Evolutionary conservation across 2,329 filamentous ascomycete genomes (phyloP).

Genomic region (Helotiales sp.): DNA sequence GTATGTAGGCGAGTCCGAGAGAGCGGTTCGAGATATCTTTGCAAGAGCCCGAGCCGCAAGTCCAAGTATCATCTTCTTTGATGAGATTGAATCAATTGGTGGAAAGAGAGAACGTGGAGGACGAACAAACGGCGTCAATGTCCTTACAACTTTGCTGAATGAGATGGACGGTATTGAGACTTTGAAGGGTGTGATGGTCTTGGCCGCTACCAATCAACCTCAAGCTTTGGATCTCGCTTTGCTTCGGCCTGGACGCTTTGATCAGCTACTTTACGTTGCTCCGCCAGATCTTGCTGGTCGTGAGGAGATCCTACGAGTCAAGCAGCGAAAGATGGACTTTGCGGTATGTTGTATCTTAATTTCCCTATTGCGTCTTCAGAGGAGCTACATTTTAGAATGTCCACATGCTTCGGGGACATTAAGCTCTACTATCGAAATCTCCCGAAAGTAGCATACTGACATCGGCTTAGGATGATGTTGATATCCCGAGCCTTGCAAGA

Average conservation of each 20-base stretch:
- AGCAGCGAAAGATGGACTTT: conserved; percentile 61
- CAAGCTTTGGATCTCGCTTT: conserved; percentile 84
- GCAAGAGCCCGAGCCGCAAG: conserved; percentile 80
- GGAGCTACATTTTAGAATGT: no score
- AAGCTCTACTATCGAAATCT: no score
- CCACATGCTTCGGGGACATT: no score
- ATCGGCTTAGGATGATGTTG: conserved; percentile 67
- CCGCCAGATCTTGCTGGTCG: conserved; percentile 74
- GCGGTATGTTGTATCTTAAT: no score
- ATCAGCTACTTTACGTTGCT: conserved; percentile 81
- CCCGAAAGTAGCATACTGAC: no score
- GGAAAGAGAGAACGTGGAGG: conserved; percentile 47
- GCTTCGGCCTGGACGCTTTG: conserved; percentile 82
- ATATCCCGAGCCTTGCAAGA: conserved; percentile 61
- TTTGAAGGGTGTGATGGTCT: conserved; percentile 78
- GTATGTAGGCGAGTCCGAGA: conserved; percentile 95
- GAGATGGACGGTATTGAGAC: conserved; percentile 96
- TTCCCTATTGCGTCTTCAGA: no score
- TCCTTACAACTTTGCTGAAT: conserved; percentile 84
- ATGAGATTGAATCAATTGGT: conserved; percentile 87
- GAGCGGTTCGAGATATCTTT: conserved; percentile 82
- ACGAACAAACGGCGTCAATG: conserved; percentile 64
- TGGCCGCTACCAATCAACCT: conserved; percentile 90
- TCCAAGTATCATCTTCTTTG: conserved; percentile 94
- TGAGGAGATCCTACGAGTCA: conserved; percentile 72